These are phyloP conservation scores for Boletus hoseneyae DNA, from an alignment of 1,284 basidiomycete genomes.

Conservation along the genomic window DNA sequence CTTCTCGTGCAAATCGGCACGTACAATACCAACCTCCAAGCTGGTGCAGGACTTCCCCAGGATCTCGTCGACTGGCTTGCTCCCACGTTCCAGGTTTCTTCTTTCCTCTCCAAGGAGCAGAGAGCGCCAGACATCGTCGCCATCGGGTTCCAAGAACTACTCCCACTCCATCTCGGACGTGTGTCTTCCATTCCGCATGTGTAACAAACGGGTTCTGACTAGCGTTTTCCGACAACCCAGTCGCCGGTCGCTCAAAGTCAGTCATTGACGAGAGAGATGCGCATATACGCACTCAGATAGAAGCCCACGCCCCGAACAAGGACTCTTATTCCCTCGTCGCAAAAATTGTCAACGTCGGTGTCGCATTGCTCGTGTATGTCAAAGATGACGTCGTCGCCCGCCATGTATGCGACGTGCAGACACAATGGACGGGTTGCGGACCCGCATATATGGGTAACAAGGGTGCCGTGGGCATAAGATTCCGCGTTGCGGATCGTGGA, in stretches of 20 bases:
- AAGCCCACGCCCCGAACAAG: slow-evolving; percentile 61
- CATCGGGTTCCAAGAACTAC: slow-evolving; percentile 86
- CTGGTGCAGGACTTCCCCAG: slow-evolving; percentile 65
- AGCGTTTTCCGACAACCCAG: slow-evolving; percentile 32
- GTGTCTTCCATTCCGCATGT: slow-evolving; percentile 32
- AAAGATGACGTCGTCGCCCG: slow-evolving; percentile 65
- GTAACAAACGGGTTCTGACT: slow-evolving; percentile 10
- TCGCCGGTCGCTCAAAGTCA: slow-evolving; percentile 58
- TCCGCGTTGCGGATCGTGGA: slow-evolving; percentile 61
- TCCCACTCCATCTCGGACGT: slow-evolving; percentile 81
- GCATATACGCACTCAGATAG: slow-evolving; percentile 69
- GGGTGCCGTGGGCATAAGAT: slow-evolving; percentile 86
- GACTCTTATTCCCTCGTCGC: slow-evolving; percentile 71
- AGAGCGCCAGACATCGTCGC: slow-evolving; percentile 79
- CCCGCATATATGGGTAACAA: slow-evolving; percentile 91
- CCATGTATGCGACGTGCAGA: slow-evolving; percentile 63
- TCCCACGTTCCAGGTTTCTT: slow-evolving; percentile 73
- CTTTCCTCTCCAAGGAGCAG: slow-evolving; percentile 57
- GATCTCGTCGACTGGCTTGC: slow-evolving; percentile 82
- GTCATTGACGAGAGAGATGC: slow-evolving; percentile 60
- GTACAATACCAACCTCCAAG: slow-evolving; percentile 84
- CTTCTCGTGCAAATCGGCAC: slow-evolving; percentile 78
- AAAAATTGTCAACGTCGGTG: slow-evolving; percentile 74
- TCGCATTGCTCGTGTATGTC: slow-evolving; percentile 79
- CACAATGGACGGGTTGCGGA: slow-evolving; percentile 74